A percentile compares a stretch with the other conserved stretches of the same genome.
Conservation (phyloP, 2,329 filamentous ascomycete genomes). For the Aphanocladium album region DNA sequence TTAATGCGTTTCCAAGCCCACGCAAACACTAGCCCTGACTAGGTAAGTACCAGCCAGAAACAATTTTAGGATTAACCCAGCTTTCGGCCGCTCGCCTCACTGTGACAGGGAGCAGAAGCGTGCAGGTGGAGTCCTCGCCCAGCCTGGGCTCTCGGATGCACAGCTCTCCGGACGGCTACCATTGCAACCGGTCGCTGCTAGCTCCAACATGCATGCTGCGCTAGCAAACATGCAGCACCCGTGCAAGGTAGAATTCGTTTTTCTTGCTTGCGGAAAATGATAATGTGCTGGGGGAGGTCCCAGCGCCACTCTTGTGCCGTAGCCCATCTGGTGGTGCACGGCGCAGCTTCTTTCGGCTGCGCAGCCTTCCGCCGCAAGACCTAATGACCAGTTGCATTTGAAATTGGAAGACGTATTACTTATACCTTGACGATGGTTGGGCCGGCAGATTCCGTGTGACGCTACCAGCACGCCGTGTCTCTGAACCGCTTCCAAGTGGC, state of each 20-base stretch:
- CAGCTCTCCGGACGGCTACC: constrained; percentile 7
- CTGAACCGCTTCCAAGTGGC: neutral
- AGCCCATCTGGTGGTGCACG: neutral
- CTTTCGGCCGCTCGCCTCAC: neutral
- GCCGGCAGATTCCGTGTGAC: neutral
- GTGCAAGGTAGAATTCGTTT: neutral
- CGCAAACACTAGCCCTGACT: neutral
- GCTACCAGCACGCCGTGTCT: neutral
- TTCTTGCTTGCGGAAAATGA: neutral
- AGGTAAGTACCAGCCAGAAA: neutral
- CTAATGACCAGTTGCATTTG: neutral
- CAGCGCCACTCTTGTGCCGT: neutral
- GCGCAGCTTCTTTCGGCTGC: neutral
- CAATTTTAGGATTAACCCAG: neutral
- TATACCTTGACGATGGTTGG: neutral
- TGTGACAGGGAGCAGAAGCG: neutral
- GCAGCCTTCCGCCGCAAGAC: too few relatives aligned
- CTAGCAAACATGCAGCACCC: neutral
- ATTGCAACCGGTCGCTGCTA: neutral
- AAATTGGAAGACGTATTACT: neutral
- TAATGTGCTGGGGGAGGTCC: neutral
- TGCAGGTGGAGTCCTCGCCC: neutral
- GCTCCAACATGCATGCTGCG: neutral
- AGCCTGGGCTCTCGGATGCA: neutral
- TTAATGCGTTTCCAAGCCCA: neutral